Conservation (phyloP, 371 early-diverging fungal genomes). For the Phascolomyces articulosus region DNA sequence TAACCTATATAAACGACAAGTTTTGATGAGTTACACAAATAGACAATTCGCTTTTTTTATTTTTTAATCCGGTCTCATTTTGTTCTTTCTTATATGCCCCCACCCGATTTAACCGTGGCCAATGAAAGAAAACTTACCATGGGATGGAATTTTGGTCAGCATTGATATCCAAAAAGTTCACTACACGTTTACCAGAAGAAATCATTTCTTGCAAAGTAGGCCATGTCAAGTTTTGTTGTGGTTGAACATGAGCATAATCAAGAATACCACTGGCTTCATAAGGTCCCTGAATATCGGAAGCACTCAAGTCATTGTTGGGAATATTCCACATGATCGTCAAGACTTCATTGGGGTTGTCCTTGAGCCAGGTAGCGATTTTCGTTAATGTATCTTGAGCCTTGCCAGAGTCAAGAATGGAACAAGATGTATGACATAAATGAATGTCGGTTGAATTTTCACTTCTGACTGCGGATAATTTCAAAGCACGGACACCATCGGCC, state of each 20-base stretch:
- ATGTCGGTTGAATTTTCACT: constrained; percentile 42
- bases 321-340: constrained; percentile 78
- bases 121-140: constrained; percentile 55
- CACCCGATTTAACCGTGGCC: no score
- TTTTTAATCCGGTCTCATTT: background rate
- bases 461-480: constrained; percentile 69
- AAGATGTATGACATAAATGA: constrained; percentile 70
- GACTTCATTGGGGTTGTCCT: constrained; percentile 69
- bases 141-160: constrained; percentile 56
- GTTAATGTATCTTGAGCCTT: constrained; percentile 51
- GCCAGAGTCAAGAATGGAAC: constrained; percentile 65
- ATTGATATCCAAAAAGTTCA: constrained; percentile 66
- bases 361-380: constrained; percentile 56
- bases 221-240: constrained; percentile 52
- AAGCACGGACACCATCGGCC: constrained; percentile 70
- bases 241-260: constrained; percentile 55
- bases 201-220: constrained; percentile 73
- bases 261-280: constrained; percentile 64
- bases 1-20: constrained; percentile 40
- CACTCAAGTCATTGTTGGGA: constrained; percentile 43
- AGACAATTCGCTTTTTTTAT: no score
- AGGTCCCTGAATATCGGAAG: constrained; percentile 51
- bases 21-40: background rate
- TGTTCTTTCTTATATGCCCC: no score
- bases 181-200: constrained; percentile 61